Evolutionary conservation across 31 red algal species (phyloP).

Genomic region (Asparagopsis taxiformis): DNA sequence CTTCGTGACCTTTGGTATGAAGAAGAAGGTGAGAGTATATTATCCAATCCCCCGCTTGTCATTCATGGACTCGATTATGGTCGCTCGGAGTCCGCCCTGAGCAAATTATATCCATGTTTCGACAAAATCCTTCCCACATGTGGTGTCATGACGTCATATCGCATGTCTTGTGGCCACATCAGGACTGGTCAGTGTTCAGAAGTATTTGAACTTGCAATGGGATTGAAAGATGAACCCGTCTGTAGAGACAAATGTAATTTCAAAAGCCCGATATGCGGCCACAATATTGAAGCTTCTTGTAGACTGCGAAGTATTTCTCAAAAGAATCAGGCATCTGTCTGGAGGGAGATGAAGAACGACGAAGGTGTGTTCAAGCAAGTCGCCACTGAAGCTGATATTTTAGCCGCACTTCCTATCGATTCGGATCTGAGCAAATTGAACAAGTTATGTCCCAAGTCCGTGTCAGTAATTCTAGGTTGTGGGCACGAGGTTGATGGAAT

Average conservation of each 20-base stretch:
- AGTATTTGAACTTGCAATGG: slow-evolving; percentile 33
- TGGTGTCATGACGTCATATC: slow-evolving; percentile 29
- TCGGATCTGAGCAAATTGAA: slow-evolving; percentile 24
- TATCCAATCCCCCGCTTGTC: slow-evolving; percentile 11
- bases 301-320: too few relatives aligned
- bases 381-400: slow-evolving; percentile 17
- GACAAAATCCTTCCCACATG: slow-evolving; percentile 12
- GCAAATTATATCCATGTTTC: not conserved
- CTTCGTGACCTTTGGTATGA: slow-evolving; percentile 24
- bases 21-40: slow-evolving; percentile 18
- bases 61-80: slow-evolving; percentile 22
- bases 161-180: slow-evolving; percentile 33
- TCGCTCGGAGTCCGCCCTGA: slow-evolving; percentile 22
- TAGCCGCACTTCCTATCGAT: not conserved
- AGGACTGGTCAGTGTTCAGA: slow-evolving; percentile 23
- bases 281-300: slow-evolving; percentile 27
- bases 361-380: slow-evolving; percentile 11
- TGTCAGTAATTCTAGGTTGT: slow-evolving; percentile 28
- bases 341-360: slow-evolving; percentile 1
- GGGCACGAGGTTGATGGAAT: slow-evolving; percentile 24
- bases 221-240: not conserved
- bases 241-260: slow-evolving; percentile 16
- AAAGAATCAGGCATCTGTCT: slow-evolving; percentile 13
- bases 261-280: slow-evolving; percentile 43
- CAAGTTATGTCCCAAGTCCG: not conserved